Conservation (phyloP, 306 rosid species). For the Carpinus viminea region DNA sequence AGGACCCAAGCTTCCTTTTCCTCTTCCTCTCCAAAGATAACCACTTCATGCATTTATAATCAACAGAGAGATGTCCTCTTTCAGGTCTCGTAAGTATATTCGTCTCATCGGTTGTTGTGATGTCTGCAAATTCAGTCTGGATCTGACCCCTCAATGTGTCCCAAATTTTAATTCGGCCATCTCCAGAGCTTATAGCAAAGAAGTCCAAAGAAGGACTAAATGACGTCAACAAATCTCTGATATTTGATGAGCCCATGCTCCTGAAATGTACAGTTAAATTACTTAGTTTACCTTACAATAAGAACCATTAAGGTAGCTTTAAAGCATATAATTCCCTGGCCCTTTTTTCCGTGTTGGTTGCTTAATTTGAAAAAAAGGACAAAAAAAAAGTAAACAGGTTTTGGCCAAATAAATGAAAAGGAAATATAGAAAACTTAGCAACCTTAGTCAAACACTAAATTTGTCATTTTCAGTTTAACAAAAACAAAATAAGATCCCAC, state of each 20-base stretch:
- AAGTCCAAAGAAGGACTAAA: conserved; percentile 76
- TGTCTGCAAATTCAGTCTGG: conserved; percentile 83
- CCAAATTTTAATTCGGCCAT: conserved; percentile 96
- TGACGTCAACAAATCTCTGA: conserved; percentile 74
- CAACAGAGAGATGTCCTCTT: conserved; percentile 90
- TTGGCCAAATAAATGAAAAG: not conserved
- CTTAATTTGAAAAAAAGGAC: not conserved
- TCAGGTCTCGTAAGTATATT: conserved; percentile 40
- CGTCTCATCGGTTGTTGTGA: conserved; percentile 51
- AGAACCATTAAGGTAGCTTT: not conserved
- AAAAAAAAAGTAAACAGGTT: not conserved
- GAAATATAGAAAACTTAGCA: not conserved
- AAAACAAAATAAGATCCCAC: not conserved
- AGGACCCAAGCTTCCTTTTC: conserved; percentile 72
- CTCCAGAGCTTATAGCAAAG: conserved; percentile 81
- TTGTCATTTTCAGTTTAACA: not conserved
- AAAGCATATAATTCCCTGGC: not conserved
- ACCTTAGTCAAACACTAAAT: not conserved
- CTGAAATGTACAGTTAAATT: conserved; percentile 6
- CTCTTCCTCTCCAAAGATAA: conserved; percentile 65
- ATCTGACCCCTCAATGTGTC: conserved; percentile 81
- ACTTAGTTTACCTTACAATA: not conserved
- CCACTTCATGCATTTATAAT: conserved; percentile 96
- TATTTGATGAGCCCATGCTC: conserved; percentile 47
- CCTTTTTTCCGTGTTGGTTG: not conserved